A percentile compares a stretch with the other conserved stretches of the same genome.
Conservation (phyloP, 306 rosid species). For the Trichosanthes cucumerina region DNA sequence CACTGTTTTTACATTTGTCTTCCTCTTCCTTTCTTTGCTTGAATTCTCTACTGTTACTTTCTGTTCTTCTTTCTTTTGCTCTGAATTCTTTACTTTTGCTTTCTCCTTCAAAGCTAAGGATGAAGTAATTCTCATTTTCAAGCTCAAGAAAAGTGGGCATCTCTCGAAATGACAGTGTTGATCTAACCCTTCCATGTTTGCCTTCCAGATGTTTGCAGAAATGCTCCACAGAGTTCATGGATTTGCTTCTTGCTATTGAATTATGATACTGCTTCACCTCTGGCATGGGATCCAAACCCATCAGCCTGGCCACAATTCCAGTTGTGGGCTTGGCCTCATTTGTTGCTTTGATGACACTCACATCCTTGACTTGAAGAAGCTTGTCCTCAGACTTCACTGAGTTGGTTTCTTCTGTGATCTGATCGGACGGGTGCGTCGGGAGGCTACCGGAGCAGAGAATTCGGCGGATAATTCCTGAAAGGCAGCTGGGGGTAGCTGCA, state of each 20-base stretch:
- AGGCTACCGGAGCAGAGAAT: conserved; percentile 64
- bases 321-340: conserved; percentile 25
- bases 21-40: conserved; percentile 24
- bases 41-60: conserved; percentile 22
- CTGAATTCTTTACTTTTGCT: conserved; percentile 15
- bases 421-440: conserved; percentile 65
- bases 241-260: conserved; percentile 37
- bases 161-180: conserved; percentile 54
- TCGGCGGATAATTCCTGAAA: conserved; percentile 53
- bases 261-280: conserved; percentile 15
- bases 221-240: conserved; percentile 50
- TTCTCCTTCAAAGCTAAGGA: conserved; percentile 49
- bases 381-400: conserved; percentile 5
- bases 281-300: conserved; percentile 70
- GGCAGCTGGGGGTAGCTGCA: conserved; percentile 43
- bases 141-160: conserved; percentile 39
- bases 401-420: conserved; percentile 26
- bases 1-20: conserved; percentile 20
- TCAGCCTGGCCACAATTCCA: conserved; percentile 64
- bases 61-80: conserved; percentile 22
- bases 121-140: conserved; percentile 50
- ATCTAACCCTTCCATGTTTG: conserved; percentile 30
- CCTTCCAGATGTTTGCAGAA: conserved; percentile 5
- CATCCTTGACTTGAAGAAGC: conserved; percentile 14
- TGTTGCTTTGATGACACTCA: conserved; percentile 12